A percentile compares a stretch with the other conserved stretches of the same genome.
These are phyloP conservation scores for Myochromella boudieri DNA, from an alignment of 768 basidiomycete genomes.

Conservation along the genomic window DNA sequence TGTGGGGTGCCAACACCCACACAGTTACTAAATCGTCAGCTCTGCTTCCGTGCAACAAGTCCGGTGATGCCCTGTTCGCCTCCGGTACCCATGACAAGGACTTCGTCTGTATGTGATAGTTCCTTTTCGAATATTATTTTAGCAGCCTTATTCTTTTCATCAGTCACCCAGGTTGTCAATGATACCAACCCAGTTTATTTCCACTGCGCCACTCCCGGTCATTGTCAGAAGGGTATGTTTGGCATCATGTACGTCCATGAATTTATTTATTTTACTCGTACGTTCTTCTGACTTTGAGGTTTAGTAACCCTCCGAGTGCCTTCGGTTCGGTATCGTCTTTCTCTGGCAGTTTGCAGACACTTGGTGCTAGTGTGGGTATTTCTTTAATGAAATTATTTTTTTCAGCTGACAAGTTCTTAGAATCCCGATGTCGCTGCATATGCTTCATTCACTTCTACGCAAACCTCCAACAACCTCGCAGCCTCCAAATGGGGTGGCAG, in stretches of 20 bases:
- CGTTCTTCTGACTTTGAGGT: neutral
- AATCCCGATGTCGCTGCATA: slow-evolving; percentile 59
- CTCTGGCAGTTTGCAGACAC: slow-evolving; percentile 48
- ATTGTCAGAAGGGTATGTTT: slow-evolving; percentile 86
- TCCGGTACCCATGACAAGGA: slow-evolving; percentile 63
- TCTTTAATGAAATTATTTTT: neutral
- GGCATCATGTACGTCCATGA: slow-evolving; percentile 64
- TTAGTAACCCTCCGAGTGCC: slow-evolving; percentile 58
- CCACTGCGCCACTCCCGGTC: slow-evolving; percentile 69
- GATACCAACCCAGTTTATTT: slow-evolving; percentile 71
- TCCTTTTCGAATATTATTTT: neutral
- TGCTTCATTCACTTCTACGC: slow-evolving; percentile 45
- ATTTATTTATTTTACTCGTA: neutral
- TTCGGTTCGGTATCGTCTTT: slow-evolving; percentile 46
- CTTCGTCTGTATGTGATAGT: slow-evolving; percentile 56
- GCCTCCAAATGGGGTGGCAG: slow-evolving; percentile 62
- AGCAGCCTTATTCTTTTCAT: slow-evolving; percentile 18
- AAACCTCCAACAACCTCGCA: slow-evolving; percentile 44
- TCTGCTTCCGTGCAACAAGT: slow-evolving; percentile 73
- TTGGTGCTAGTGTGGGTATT: slow-evolving; percentile 42
- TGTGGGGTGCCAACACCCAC: slow-evolving; percentile 79
- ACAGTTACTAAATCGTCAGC: slow-evolving; percentile 80
- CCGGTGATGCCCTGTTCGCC: slow-evolving; percentile 54
- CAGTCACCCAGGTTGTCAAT: slow-evolving; percentile 74
- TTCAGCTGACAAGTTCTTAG: slow-evolving; percentile 25